Percentiles rank a stretch among this genome's conserved stretches.
phyloP scores from a whole-genome alignment of 2,329 filamentous ascomycete genomes.

The Aspergillus pseudoterreus region DNA sequence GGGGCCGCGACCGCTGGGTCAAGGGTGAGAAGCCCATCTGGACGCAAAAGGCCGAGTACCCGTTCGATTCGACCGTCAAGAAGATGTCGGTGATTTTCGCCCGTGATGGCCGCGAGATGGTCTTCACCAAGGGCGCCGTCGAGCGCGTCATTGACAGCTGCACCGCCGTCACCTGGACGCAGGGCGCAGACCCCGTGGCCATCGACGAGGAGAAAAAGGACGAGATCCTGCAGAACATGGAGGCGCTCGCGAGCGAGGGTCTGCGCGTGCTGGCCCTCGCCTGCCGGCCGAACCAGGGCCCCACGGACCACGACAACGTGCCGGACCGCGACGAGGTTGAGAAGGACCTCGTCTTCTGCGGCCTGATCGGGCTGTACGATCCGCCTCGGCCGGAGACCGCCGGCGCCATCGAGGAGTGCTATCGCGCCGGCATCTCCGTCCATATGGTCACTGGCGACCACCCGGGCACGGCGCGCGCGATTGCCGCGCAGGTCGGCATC shows the following conservation, averaged over 20 bases:
- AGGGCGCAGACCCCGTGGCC: constrained; percentile 32
- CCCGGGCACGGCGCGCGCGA: constrained; percentile 71
- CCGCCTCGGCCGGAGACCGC: constrained; percentile 79
- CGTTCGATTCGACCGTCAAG: constrained; percentile 71
- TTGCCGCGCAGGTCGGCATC: constrained; percentile 75
- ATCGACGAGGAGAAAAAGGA: constrained; percentile 54
- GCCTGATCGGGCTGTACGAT: constrained; percentile 83
- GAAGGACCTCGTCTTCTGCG: constrained; percentile 65
- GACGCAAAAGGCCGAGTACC: constrained; percentile 63
- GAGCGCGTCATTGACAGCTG: constrained; percentile 66
- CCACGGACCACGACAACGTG: constrained; percentile 15
- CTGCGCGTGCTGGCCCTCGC: constrained; percentile 68
- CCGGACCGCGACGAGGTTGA: constrained; percentile 60
- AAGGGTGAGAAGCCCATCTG: constrained; percentile 50
- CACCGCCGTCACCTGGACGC: constrained; percentile 47
- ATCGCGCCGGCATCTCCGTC: constrained; percentile 70
- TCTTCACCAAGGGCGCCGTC: constrained; percentile 54
- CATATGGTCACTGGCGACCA: constrained; percentile 86
- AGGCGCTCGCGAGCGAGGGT: constrained; percentile 61
- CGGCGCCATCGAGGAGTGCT: constrained; percentile 65
- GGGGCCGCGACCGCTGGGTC: constrained; percentile 54
- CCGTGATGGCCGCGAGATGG: constrained; percentile 25
- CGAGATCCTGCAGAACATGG: constrained; percentile 65
- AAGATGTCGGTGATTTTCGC: constrained; percentile 70
- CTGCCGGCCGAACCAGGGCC: constrained; percentile 28